Evolutionary conservation across 768 basidiomycete genomes (phyloP), one percentile per base, ranked within the genome.

Genomic region (Hemileccinum impolitum): DNA sequence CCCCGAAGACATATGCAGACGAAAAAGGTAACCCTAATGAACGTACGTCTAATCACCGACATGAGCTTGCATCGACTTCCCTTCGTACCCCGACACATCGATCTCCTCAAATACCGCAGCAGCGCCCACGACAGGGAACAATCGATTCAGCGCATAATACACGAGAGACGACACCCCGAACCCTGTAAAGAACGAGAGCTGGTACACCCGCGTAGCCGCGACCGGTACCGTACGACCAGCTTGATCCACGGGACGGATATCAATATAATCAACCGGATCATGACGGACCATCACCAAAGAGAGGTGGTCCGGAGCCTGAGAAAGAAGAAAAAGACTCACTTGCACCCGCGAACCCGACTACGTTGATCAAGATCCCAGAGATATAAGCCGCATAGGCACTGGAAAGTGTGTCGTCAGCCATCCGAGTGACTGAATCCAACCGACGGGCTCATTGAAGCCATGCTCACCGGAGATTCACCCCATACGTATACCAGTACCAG

Each of bases 121-220:
- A 38, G 69, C 64, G 18, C 82, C 84, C 10, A 71, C 73, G 3
- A 80, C 76, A 3, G 89, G 87, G 67, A 77, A 87, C 18, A 75
- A n/a, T 45, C 66, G 57, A 68, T 82, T 87, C 39, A 85, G 73
- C 36, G 66, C 25, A 59, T 71, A 78, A 66, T 92, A 93, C 38
- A 85, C 61, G 50, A 86, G 42, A 9, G 78, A 72, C 2, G 88
- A 86, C 37, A 84, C 76, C 26, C 79, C 81, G 55, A 90, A 86
- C 25, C 90, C 90, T n/a, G 85, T 85, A 69, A 91, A 87, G 76
- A 90, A 93, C 12, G 86, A 82, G 72, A 90, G 76, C 45, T 84
- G 70, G 66, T 86, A 89, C 55, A 88, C 78, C 46, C 80, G 75
- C n/a, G 81, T 87, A 2, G 88, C 87, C 5, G 77, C 79, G 21